Conservation (phyloP, 441 rosid genomes). For the Syzygium syzygioides region DNA sequence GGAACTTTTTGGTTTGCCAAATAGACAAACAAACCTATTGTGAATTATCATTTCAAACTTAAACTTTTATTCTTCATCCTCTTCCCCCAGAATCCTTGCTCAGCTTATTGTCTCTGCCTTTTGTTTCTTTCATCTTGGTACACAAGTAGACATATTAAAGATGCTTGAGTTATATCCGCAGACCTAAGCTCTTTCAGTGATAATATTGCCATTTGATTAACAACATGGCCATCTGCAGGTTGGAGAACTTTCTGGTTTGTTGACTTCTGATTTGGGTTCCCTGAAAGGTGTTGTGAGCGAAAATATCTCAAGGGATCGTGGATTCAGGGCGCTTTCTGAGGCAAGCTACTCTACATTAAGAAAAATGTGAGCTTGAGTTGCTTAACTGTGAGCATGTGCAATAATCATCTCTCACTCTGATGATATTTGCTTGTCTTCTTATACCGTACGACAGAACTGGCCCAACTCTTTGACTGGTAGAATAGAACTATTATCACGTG, state of each 20-base stretch:
- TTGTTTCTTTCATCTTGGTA: background rate
- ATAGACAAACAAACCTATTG: background rate
- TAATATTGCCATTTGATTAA: background rate
- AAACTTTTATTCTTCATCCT: background rate
- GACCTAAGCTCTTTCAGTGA: background rate
- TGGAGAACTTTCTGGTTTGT: constrained; percentile 78
- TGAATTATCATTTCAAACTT: background rate
- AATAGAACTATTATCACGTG: background rate
- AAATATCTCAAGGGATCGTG: constrained; percentile 93
- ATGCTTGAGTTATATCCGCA: background rate
- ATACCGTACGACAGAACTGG: background rate
- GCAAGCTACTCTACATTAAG: constrained; percentile 74
- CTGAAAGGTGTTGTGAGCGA: constrained; percentile 74
- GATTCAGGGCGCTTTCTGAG: constrained; percentile 96
- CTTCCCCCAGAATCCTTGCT: background rate
- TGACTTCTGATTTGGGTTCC: constrained; percentile 90
- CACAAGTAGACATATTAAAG: background rate
- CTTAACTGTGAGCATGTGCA: constrained; percentile 21
- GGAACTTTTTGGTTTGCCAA: background rate
- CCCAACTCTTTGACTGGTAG: background rate
- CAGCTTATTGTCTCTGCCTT: background rate
- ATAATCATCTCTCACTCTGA: constrained; percentile 5
- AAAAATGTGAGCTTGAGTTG: constrained; percentile 57
- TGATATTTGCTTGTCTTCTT: background rate
- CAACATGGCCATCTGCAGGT: constrained; percentile 30